Base-by-base conservation (phyloP, 192 early-diverging fungal genomes). In the Coemansia aciculifera region DNA sequence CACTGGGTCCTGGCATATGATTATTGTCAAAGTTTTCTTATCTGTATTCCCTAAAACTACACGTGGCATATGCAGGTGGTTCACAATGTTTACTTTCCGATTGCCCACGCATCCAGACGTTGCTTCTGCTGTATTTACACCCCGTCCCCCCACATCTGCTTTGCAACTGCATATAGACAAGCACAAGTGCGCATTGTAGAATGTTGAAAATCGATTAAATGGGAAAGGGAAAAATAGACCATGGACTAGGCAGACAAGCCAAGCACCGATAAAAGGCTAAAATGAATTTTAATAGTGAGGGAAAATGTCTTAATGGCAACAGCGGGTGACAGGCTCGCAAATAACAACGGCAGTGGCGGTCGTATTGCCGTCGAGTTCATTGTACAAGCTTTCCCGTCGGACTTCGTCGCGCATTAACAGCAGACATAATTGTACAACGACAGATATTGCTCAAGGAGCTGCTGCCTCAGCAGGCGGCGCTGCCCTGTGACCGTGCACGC, bases 401-500 rank as follows among this genome's bases (percentile, higher is more conserved):
- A 36, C 34, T n/a, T 48, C 44, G 17, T 52, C 51, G 21, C 51
- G 12, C 42, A 43, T 48, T 48, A 48, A 7, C 46, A 48, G 46
- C 19, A 48, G 8, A 21, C 46, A 57, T n/a, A 57, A 32, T 32
- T 57, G 54, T 29, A 57, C 27, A 54, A 17, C 51, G 29, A 11
- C 54, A 37, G 60, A 7, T 13, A 29, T 17, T 40, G 52, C 32
- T 71, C 61, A 71, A 17, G 56, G 34, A 23, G 64, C 64, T 11
- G 65, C 62, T 49, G 63, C 54, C 54, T 57, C 54, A 32, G 54
- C 54, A 17, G 29, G 54, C 27, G 54, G 31, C 54, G 54, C 54
- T 17, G 54, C 54, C 54, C 54, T 69, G 36, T 73, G 71, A 60
- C 76, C 90, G 66, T 93, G 91, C 29, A 90, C 87, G 27, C 90